Base-by-base conservation (phyloP, 202 grass and related monocot genomes). In the Alloteropsis angusta region DNA sequence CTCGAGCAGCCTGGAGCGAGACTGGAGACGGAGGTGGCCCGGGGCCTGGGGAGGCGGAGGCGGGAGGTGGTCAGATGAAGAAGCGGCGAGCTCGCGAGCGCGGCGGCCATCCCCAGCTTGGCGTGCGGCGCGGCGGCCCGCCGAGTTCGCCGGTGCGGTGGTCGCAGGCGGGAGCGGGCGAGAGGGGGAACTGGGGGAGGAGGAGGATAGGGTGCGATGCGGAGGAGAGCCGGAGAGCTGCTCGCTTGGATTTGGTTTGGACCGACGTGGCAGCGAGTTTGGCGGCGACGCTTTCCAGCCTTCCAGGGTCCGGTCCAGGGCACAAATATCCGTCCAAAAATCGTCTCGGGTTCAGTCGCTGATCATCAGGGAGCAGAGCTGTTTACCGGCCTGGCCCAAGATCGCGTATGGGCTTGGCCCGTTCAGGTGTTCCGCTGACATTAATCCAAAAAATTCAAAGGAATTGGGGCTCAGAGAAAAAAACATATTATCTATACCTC, bases 21-120 rank as follows among this genome's bases (percentile, higher is more conserved):
- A 5, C 1, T 34, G 14, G 72, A 36, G 5, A 9, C 41, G 18
- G 75, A 34, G 48, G n/a, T n/a, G n/a, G 72, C 10, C 58, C 49
- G 84, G 71, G 72, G 78, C 65, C 72, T 85, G 36, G 82, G 83
- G 60, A 85, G 5, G 50, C 82, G 82, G 42, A 89, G 50, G 34
- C 83, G 73, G 67, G 78, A 72, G 19, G 83, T 44, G 19, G 83
- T 62, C 68, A 89, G 83, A 35, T 82, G 59, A 30, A 74, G 67
- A 0, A 82, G 83, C 43, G 87, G 84, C 25, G 85, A 72, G 84
- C 76, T 84, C 82, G 82, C 85, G 21, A 84, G 72, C 56, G 82
- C 77, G 17, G 72, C 74, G 16, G 81, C 76, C 78, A 89, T 89
- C 71, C 71, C 42, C 65, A 49, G 69, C 28, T 41, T 30, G 44